Evolutionary conservation across 352 stramenopile species (phyloP), one percentile per base, ranked within the genome.

Genomic region (Phytophthora hybrid): DNA sequence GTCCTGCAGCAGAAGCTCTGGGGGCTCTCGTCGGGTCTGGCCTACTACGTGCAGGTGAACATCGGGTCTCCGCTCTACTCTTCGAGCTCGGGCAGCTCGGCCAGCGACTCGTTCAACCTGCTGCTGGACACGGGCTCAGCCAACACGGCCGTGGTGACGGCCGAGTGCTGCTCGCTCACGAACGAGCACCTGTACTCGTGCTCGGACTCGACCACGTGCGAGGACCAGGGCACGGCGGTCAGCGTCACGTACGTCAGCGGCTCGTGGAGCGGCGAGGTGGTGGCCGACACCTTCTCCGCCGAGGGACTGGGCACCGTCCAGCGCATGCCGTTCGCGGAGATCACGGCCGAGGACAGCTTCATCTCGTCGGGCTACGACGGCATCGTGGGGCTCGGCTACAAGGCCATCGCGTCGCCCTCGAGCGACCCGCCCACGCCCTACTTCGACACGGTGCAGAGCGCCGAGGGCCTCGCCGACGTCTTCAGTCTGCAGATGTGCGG

Each of bases 401-500:
- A 82, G 21, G 63, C 79, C 21, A 91, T 96, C 61, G 89, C 83
- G 29, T 91, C 85, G 31, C 89, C 89, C 4, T 69, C 73, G 11
- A 71, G 54, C 31, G 69, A 80, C 29, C 65, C 84, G 23, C 83
- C 82, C 0, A 81, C 73, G 49, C 87, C 89, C 4, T 92, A 92
- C 63, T 90, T 94, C 44, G 86, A 96, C 67, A 83, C 59, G 3
- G 64, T 94, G 1, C 51, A 77, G 55, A 69, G 55, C 26, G 31
- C 51, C 7, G 63, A 85, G 16, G 59, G 44, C 26, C 63, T 94
- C 5, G 44, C 74, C 5, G 74, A 94, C 62, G 74, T 89, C 16
- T 94, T 96, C 69, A 92, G 84, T 52, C 63, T 93, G 67, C 85
- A 92, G 55, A 83, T 96, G 72, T 96, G 89, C 53, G 89, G 89